A percentile compares a stretch with the other conserved stretches of the same genome.
These are phyloP conservation scores for Emmonsiellopsis sp. DNA, from an alignment of 2,329 filamentous ascomycete genomes.

Conservation along the genomic window DNA sequence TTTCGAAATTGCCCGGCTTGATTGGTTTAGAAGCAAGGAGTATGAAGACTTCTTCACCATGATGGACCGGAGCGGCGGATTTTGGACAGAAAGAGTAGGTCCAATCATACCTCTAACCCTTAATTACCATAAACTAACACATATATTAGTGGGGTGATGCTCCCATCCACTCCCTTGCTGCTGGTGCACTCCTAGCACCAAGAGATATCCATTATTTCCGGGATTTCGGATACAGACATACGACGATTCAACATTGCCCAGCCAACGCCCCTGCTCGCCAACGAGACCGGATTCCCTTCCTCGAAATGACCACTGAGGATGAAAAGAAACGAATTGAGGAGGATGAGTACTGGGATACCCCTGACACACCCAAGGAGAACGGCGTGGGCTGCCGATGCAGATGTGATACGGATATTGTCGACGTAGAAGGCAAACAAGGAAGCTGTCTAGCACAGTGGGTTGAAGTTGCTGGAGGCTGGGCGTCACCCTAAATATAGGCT, in stretches of 20 bases:
- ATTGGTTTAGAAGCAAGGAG: slow-evolving; percentile 94
- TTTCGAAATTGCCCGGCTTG: slow-evolving; percentile 90
- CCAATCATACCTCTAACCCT: slow-evolving; percentile 4
- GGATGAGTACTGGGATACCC: slow-evolving; percentile 90
- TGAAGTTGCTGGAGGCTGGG: slow-evolving; percentile 90
- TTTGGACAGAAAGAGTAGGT: slow-evolving; percentile 95
- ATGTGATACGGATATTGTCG: slow-evolving; percentile 94
- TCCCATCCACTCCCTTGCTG: slow-evolving; percentile 93
- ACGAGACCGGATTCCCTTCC: slow-evolving; percentile 66
- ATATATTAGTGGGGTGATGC: slow-evolving; percentile 82
- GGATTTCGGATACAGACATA: slow-evolving; percentile 96
- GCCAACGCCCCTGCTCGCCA: slow-evolving; percentile 88
- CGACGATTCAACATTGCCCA: slow-evolving; percentile 96
- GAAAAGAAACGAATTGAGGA: slow-evolving; percentile 81
- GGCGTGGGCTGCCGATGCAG: slow-evolving; percentile 93
- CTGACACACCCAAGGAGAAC: slow-evolving; percentile 83
- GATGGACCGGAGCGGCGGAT: slow-evolving; percentile 96
- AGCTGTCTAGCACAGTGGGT: slow-evolving; percentile 96
- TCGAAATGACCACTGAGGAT: slow-evolving; percentile 71
- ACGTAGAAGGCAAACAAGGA: slow-evolving; percentile 95
- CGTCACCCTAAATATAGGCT: slow-evolving; percentile 40
- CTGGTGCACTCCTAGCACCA: slow-evolving; percentile 72
- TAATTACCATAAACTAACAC: background rate
- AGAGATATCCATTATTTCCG: slow-evolving; percentile 96
- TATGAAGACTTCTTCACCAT: slow-evolving; percentile 98